Conservation (phyloP, 148 eudicot species). For the Euryodendron excelsum region DNA sequence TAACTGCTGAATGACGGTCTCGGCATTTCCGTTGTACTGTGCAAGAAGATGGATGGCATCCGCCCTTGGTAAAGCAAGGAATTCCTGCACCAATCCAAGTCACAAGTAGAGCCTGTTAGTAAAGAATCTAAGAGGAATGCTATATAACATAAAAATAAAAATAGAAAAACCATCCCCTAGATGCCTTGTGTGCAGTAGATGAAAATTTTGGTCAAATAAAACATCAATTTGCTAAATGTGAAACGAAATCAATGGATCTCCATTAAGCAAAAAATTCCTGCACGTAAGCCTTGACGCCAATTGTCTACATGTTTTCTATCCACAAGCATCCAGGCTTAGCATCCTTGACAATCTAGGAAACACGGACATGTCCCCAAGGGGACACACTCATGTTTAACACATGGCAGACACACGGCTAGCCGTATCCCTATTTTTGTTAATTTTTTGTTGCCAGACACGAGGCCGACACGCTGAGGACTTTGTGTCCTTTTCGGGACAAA, state of each 20-base stretch:
- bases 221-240: background rate
- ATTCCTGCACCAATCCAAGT: slow-evolving; percentile 58
- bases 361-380: no score
- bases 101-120: background rate
- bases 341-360: no score
- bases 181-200: background rate
- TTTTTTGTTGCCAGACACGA: no score
- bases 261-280: no score
- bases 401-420: no score
- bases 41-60: slow-evolving; percentile 90
- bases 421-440: no score
- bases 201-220: background rate
- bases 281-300: no score
- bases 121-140: background rate
- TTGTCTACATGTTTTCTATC: no score
- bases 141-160: background rate
- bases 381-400: no score
- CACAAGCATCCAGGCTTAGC: no score
- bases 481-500: no score
- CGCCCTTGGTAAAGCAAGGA: slow-evolving; percentile 84
- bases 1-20: slow-evolving; percentile 80
- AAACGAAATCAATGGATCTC: background rate
- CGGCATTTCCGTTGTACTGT: slow-evolving; percentile 83
- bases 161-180: background rate
- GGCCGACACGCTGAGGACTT: no score